Conservation (phyloP, 2,329 filamentous ascomycete genomes). For the Trichoderma gracile region DNA sequence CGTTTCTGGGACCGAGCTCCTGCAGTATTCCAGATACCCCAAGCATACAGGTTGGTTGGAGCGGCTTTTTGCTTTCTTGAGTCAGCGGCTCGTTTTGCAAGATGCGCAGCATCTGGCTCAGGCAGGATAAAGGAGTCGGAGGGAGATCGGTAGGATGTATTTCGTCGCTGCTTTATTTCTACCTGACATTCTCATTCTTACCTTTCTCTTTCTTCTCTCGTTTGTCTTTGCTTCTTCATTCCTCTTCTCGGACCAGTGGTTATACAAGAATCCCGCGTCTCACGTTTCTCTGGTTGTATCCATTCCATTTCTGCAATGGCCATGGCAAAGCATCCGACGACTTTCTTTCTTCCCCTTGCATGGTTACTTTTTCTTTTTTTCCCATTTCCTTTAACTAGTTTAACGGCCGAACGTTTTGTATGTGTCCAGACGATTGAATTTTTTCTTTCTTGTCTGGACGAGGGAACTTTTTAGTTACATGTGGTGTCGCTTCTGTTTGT, state of each 20-base stretch:
- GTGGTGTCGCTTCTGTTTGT: background rate
- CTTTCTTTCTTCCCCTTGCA: conserved; percentile 25
- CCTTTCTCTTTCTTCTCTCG: background rate
- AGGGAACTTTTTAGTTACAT: background rate
- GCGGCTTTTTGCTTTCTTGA: conserved; percentile 39
- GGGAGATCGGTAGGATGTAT: conserved; percentile 26
- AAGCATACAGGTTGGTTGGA: conserved; percentile 39
- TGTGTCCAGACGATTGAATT: conserved; percentile 4
- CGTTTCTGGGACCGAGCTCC: conserved; percentile 32
- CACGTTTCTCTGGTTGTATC: background rate
- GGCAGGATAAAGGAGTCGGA: conserved; percentile 45
- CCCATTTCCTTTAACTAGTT: too few species aligned
- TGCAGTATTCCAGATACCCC: conserved; percentile 39
- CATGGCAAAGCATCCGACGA: background rate
- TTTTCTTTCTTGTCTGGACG: background rate
- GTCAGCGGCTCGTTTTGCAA: conserved; percentile 35
- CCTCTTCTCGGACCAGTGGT: background rate
- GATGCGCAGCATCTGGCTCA: conserved; percentile 40
- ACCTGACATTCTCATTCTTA: background rate
- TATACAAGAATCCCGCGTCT: background rate
- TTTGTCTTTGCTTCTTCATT: background rate
- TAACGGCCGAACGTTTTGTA: conserved; percentile 20
- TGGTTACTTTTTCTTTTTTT: background rate
- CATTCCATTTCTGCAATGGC: background rate
- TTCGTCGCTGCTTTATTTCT: background rate